phyloP scores from a whole-genome alignment of 1,284 basidiomycete species.

The Fomitopsis palustris region DNA sequence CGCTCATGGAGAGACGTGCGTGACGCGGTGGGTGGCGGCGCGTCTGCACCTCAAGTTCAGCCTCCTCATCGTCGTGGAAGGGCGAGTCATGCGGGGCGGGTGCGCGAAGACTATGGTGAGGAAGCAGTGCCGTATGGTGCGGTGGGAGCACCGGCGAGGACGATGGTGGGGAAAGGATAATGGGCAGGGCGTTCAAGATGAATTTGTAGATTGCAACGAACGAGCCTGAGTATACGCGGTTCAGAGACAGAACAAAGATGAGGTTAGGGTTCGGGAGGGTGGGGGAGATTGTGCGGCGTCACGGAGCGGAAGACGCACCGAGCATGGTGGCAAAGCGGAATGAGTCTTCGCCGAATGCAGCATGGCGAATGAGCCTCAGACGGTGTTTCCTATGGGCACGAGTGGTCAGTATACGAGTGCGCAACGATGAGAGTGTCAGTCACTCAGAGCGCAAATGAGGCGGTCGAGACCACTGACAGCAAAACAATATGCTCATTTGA shows the following conservation, averaged over 20 bases:
- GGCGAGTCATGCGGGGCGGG: constrained; percentile 11
- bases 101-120: constrained; percentile 34
- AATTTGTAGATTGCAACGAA: constrained; percentile 83
- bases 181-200: constrained; percentile 78
- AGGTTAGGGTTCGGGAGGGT: constrained; percentile 1
- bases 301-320: constrained; percentile 41
- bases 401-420: not conserved
- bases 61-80: constrained; percentile 19
- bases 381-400: constrained; percentile 26
- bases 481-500: not conserved
- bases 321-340: constrained; percentile 85
- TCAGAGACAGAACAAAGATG: not conserved
- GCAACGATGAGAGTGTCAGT: not conserved
- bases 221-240: constrained; percentile 43
- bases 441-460: not conserved
- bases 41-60: constrained; percentile 14
- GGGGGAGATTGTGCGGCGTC: not conserved
- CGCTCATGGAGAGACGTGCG: constrained; percentile 56
- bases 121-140: constrained; percentile 18
- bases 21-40: constrained; percentile 28
- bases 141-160: constrained; percentile 4
- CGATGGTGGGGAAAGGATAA: constrained; percentile 59
- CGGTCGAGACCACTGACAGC: not conserved
- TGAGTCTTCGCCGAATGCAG: constrained; percentile 78
- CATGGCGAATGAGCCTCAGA: constrained; percentile 64